Percentiles rank a stretch among this genome's conserved stretches.
Evolutionary conservation across 768 basidiomycete species (phyloP).

Genomic region (Hypholoma fasciculare): DNA sequence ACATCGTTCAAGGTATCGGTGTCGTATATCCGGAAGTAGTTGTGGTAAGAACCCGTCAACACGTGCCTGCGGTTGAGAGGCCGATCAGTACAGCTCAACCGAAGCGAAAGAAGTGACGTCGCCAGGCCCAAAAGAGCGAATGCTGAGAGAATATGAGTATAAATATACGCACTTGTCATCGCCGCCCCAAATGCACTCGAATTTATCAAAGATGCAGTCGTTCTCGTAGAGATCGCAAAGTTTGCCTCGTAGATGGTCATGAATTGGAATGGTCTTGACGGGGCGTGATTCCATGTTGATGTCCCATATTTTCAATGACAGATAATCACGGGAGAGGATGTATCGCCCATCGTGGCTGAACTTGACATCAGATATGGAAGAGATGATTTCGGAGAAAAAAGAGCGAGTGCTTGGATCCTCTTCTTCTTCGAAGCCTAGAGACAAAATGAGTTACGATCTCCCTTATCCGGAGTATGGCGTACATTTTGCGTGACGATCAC

Average conservation of each 20-base stretch:
- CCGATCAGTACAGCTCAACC: constrained; percentile 18
- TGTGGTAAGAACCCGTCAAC: constrained; percentile 99
- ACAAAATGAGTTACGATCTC: constrained; percentile 8
- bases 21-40: constrained; percentile 99
- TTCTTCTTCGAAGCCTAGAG: constrained; percentile 93
- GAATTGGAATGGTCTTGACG: constrained; percentile 96
- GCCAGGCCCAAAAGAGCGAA: constrained; percentile 20
- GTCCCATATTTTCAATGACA: constrained; percentile 99
- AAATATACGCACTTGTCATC: constrained; percentile 79
- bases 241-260: constrained; percentile 96
- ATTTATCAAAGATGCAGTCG: constrained; percentile 99
- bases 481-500: constrained; percentile 97
- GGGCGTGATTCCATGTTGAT: constrained; percentile 98
- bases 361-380: constrained; percentile 99
- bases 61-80: constrained; percentile 65
- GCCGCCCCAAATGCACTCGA: constrained; percentile 97
- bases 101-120: constrained; percentile 7
- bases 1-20: constrained; percentile 84
- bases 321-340: constrained; percentile 95
- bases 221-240: constrained; percentile 99
- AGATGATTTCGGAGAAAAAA: constrained; percentile 99
- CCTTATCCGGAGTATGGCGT: constrained; percentile 29
- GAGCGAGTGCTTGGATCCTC: constrained; percentile 97
- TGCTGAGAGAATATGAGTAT: neutral
- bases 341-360: constrained; percentile 98